phyloP scores from a whole-genome alignment of 257 asterid genomes.

The Datura wrightii region DNA sequence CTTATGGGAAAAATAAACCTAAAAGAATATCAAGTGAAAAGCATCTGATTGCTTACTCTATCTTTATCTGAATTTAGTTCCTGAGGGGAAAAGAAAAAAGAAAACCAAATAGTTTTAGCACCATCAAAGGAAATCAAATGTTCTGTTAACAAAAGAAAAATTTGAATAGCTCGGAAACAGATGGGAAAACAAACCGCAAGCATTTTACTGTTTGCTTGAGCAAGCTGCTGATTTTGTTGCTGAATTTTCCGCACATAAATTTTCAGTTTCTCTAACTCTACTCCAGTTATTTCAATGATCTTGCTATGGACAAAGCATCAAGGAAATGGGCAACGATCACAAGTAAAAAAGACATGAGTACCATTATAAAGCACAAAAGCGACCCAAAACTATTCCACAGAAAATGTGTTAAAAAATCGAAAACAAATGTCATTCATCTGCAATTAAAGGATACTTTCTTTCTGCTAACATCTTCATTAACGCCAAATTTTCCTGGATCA shows the following conservation, averaged over 20 bases:
- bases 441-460: constrained; percentile 66
- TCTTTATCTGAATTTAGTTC: constrained; percentile 74
- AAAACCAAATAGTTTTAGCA: constrained; percentile 28
- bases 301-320: constrained; percentile 48
- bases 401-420: neutral
- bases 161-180: neutral
- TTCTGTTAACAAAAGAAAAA: constrained; percentile 28
- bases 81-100: constrained; percentile 49
- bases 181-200: constrained; percentile 53
- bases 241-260: constrained; percentile 59
- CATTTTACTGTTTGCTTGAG: constrained; percentile 59
- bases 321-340: constrained; percentile 16
- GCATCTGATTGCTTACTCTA: constrained; percentile 51
- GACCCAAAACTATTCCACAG: constrained; percentile 1
- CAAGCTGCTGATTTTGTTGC: constrained; percentile 74
- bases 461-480: constrained; percentile 63
- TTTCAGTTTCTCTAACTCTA: constrained; percentile 65
- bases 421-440: neutral
- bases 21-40: constrained; percentile 23
- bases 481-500: constrained; percentile 62
- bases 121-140: constrained; percentile 23
- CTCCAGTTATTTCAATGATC: constrained; percentile 65
- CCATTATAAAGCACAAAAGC: neutral
- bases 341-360: neutral
- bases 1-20: neutral